Evolutionary conservation across 352 stramenopile genomes (phyloP), one percentile per base, ranked within the genome.

Genomic region (Phytophthora vignae): DNA sequence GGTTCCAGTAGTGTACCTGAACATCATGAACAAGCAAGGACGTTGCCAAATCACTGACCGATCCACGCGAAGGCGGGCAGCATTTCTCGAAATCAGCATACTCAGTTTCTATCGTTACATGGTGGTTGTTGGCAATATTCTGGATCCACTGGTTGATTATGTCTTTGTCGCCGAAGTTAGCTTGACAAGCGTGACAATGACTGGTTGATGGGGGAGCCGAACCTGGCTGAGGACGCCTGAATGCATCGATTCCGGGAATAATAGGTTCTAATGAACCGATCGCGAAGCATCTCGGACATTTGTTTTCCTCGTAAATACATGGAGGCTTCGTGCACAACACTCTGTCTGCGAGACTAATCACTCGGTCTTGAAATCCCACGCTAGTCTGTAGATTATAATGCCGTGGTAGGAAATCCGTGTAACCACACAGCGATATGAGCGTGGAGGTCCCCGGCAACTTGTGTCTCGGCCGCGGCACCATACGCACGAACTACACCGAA

Each of bases 1-100:
- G 58, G 17, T 52, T 59, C 44, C 66, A 73, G 38, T 60, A 71
- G 25, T 71, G 56, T 1, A 62, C 50, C 55, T 71, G 55, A 14
- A 62, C 33, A 31, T 71, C 64, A 1, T 56, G 46, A 54, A 71
- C 57, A 4, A 64, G n/a, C 10, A 64, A 19, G 5, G 40, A 9
- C 40, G 40, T 48, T 12, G 22, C 31, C 14, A 61, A 19, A 15
- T 49, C 12, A 22, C 29, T 17, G 15, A 10, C 22, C 5, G 9
- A 4, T 1, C 17, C 15, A 8, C 52, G 4, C 8, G 12, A 29
- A n/a, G 40, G 56, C 11, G 56, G 40, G 4, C 56, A 27, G 44
- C 56, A 63, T 33, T 64, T 64, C 36, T 55, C 25, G 10, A 64
- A 64, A 31, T 64, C 56, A n/a, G 44, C 40, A 42, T 6, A 1